These are phyloP conservation scores for Debaryomyces robertsiae DNA, from an alignment of 1,139 yeast genomes.

Conservation along the genomic window DNA sequence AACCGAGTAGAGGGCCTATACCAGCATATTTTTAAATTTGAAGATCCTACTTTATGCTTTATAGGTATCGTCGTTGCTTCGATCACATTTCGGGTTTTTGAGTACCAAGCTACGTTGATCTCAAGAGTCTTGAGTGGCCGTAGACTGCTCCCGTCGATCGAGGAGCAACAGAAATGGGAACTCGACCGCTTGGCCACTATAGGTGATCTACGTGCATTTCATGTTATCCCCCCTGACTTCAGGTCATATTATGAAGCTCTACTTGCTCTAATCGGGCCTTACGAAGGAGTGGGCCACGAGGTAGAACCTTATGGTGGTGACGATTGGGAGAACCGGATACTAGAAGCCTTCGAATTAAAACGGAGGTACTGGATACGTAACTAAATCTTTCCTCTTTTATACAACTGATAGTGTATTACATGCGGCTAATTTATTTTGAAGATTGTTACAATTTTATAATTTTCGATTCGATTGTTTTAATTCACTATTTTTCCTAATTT, in stretches of 20 bases:
- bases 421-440: too few relatives aligned
- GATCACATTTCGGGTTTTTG: slow-evolving; percentile 40
- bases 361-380: not conserved
- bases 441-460: too few relatives aligned
- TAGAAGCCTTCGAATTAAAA: not conserved
- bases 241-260: slow-evolving; percentile 26
- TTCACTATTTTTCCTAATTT: too few relatives aligned
- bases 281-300: slow-evolving; percentile 27
- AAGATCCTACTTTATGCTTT: slow-evolving; percentile 38
- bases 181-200: slow-evolving; percentile 23
- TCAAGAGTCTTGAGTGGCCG: slow-evolving; percentile 36
- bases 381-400: not conserved
- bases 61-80: slow-evolving; percentile 48
- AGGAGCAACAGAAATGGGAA: slow-evolving; percentile 36
- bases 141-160: slow-evolving; percentile 29
- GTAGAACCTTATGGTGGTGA: slow-evolving; percentile 26
- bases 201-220: slow-evolving; percentile 29
- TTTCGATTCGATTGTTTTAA: too few relatives aligned
- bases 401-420: too few relatives aligned
- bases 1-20: slow-evolving; percentile 31
- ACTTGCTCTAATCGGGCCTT: slow-evolving; percentile 23
- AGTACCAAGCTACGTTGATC: slow-evolving; percentile 42
- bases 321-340: slow-evolving; percentile 20
- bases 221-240: slow-evolving; percentile 25
- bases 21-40: slow-evolving; percentile 39